Conservation (phyloP, 352 stramenopile species). For the Phytophthora capsici region DNA sequence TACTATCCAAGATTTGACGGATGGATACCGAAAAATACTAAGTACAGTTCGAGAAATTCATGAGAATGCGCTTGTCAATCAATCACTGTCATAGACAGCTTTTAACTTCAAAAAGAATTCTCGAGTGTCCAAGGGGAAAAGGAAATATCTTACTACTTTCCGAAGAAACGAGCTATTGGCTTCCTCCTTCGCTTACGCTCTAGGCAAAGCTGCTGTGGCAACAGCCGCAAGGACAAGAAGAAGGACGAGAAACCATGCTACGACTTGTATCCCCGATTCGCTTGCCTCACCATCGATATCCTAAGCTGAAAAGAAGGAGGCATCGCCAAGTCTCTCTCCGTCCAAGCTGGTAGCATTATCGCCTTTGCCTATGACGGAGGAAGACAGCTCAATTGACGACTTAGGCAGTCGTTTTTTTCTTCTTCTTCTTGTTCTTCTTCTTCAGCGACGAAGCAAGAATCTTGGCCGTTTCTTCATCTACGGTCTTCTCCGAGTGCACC, state of each 20-base stretch:
- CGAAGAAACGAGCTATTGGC: slow-evolving; percentile 42
- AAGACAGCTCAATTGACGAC: slow-evolving; percentile 17
- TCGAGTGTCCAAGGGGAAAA: slow-evolving; percentile 34
- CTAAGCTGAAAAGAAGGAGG: slow-evolving; percentile 29
- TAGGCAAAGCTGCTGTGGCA: slow-evolving; percentile 36
- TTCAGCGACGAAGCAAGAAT: slow-evolving; percentile 92
- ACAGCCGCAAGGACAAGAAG: slow-evolving; percentile 39
- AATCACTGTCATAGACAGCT: too few relatives aligned
- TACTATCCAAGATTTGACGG: too few relatives aligned
- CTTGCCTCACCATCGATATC: slow-evolving; percentile 36
- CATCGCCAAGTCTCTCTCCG: slow-evolving; percentile 20
- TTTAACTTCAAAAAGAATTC: too few relatives aligned
- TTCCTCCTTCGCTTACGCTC: slow-evolving; percentile 36
- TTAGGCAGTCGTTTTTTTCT: slow-evolving; percentile 67
- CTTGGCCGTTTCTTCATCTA: slow-evolving; percentile 92
- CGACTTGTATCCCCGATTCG: slow-evolving; percentile 33
- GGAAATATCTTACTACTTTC: slow-evolving; percentile 63
- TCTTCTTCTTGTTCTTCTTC: slow-evolving; percentile 98
- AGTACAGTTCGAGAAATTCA: too few relatives aligned
- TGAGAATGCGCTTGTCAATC: too few relatives aligned
- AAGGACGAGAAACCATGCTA: slow-evolving; percentile 32
- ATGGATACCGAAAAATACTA: too few relatives aligned
- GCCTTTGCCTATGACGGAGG: not conserved
- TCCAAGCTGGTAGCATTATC: slow-evolving; percentile 4
- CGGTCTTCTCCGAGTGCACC: slow-evolving; percentile 92